These are phyloP conservation scores for Candida sp. DNA, from an alignment of 1,139 yeast species.

Conservation along the genomic window DNA sequence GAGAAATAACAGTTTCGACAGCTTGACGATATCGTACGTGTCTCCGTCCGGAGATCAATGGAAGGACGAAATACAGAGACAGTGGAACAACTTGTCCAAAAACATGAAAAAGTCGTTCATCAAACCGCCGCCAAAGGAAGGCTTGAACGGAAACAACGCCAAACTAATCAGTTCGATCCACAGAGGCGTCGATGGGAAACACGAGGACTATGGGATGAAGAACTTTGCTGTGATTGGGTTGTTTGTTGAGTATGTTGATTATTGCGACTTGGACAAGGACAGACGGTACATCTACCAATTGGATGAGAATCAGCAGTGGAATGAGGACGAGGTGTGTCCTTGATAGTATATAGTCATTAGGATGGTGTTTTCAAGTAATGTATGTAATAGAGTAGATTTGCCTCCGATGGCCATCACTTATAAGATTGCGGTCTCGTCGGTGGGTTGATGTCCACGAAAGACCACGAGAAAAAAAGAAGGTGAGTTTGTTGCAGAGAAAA, in stretches of 20 bases:
- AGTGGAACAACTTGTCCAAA: constrained; percentile 66
- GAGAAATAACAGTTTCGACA: constrained; percentile 9
- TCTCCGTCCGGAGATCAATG: constrained; percentile 70
- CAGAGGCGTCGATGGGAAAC: constrained; percentile 85
- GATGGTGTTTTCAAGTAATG: background rate
- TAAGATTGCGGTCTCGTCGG: background rate
- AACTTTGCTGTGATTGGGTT: constrained; percentile 74
- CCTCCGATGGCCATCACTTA: too few species aligned
- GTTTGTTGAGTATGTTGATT: constrained; percentile 77
- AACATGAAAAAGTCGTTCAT: constrained; percentile 66
- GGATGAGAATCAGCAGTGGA: constrained; percentile 68
- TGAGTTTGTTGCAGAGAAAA: background rate
- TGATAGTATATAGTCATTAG: constrained; percentile 20
- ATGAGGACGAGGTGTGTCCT: constrained; percentile 80
- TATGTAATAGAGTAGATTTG: too few species aligned
- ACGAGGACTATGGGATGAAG: constrained; percentile 67
- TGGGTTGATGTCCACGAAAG: background rate
- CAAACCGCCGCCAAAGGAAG: constrained; percentile 71
- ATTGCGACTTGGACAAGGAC: constrained; percentile 62
- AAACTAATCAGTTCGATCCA: constrained; percentile 69
- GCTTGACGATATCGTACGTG: constrained; percentile 14
- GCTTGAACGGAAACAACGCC: constrained; percentile 58
- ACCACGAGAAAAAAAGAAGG: background rate
- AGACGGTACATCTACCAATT: constrained; percentile 59
- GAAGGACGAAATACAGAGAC: constrained; percentile 61